Base-by-base conservation (phyloP, 1,284 basidiomycete species). In the Singerocomus inundabilis region DNA sequence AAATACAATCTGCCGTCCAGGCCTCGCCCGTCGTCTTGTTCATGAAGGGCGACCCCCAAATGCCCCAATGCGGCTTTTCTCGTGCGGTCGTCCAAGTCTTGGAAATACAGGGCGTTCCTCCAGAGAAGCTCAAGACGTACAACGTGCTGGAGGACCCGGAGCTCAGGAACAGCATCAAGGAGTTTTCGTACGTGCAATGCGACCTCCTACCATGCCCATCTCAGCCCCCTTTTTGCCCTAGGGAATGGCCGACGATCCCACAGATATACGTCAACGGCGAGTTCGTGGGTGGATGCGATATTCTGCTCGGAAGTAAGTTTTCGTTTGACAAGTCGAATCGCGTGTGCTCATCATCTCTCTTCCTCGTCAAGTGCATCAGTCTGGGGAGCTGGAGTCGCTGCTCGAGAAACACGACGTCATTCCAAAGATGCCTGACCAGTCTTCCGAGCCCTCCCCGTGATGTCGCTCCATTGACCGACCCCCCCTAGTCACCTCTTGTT, bases 291-390 rank as follows among this genome's bases (percentile, higher is more conserved):
- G 96, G 96, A 42, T 98, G 94, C 69, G 96, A 99, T 72, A 98
- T 98, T 61, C 74, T 98, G 46, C 70, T 98, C 28, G 83, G 83
- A 58, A 98, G 93, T 95, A 65, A 74, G 93, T 85, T 18, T 36
- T 32, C 21, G n/a, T n/a, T n/a, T n/a, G n/a, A n/a, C n/a, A n/a
- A n/a, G n/a, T n/a, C n/a, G n/a, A n/a, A 11, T 25, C 15, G 6
- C 12, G 38, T 9, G 25, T 24, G 30, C 48, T 59, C 0, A 55
- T 25, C 21, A n/a, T 49, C 21, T 44, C 24, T 30, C 41, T n/a
- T n/a, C n/a, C n/a, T n/a, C n/a, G n/a, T n/a, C n/a, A 58, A 93
- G 91, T 98, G 96, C 96, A 98, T 70, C 92, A 97, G 73, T 90
- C 85, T 6, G 96, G 96, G 49, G 94, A 98, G 71, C 78, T 99